Evolutionary conservation across 2,329 filamentous ascomycete species (phyloP), one percentile per base, ranked within the genome.

Genomic region (Penicillium crustosum): DNA sequence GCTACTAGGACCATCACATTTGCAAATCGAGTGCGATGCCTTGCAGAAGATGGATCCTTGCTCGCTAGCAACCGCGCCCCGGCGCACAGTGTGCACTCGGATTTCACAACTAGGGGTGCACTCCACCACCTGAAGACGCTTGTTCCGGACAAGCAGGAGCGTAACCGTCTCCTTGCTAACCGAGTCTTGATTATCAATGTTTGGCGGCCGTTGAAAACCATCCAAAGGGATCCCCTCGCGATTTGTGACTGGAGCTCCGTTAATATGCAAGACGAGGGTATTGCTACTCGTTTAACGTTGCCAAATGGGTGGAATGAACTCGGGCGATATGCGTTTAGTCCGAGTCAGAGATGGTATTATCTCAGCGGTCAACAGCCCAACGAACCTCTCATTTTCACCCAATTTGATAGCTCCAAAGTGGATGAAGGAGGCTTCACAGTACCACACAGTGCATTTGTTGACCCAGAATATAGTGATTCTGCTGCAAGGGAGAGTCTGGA

Each of bases 21-120:
- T 67, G 83, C 86, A 73, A 84, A 87, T 72, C 86, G 83, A 6
- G 83, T 88, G 65, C 80, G 80, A n/a, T 78, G 80, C 45, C 68
- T 70, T 33, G 63, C 68, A 4, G 64, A 59, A 36, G 75, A 78
- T 44, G 60, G 60, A 15, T 59, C 57, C 47, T 36, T 57, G 29
- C 49, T 61, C n/a, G 58, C 59, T 9, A 53, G 61, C 44, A 61
- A 61, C 29, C 55, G 63, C 41, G 58, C 60, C 4, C 60, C 66
- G 8, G 61, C 64, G 21, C 58, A 65, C 54, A 61, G 53, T 19
- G 59, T 61, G n/a, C 64, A 68, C 55, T 65, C 63, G 5, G 31
- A 33, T 13, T 33, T 33, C 31, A 33, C 31, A 33, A 33, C 31
- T 15, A 33, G 31, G 12, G 31, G 59, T 61, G n/a, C 64, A 68